These are phyloP conservation scores for Neurospora tetraspora DNA, from an alignment of 495 filamentous ascomycete genomes.

Conservation along the genomic window DNA sequence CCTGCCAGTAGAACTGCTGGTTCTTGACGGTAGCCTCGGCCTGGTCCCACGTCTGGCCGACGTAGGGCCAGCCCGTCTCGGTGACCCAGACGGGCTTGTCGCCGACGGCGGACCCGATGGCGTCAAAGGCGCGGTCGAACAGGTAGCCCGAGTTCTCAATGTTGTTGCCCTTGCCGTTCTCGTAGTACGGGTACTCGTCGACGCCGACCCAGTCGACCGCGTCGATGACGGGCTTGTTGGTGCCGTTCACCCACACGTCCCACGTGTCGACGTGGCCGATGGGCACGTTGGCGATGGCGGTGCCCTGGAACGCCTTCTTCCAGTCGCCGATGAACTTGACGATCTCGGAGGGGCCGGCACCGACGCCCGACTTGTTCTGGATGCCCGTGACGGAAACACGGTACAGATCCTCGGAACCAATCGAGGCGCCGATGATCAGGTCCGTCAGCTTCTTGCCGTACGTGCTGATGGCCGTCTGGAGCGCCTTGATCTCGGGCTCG, in stretches of 20 bases:
- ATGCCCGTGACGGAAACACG: conserved; percentile 33
- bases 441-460: conserved; percentile 32
- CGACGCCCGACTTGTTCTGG: conserved; percentile 32
- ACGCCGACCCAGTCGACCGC: conserved; percentile 41
- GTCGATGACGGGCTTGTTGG: conserved; percentile 37
- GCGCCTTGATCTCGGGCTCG: conserved; percentile 36
- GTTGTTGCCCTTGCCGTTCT: conserved; percentile 33
- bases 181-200: conserved; percentile 44
- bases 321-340: conserved; percentile 40
- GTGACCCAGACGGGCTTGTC: conserved; percentile 43
- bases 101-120: conserved; percentile 20
- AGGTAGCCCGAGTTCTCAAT: conserved; percentile 31
- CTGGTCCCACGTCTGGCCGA: conserved; percentile 36
- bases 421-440: conserved; percentile 41
- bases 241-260: conserved; percentile 36
- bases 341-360: conserved; percentile 31
- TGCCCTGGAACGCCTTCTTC: conserved; percentile 26
- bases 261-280: conserved; percentile 43
- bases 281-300: conserved; percentile 26
- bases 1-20: conserved; percentile 62
- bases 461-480: conserved; percentile 33
- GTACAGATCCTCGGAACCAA: conserved; percentile 48
- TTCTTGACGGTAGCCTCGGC: conserved; percentile 51
- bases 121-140: conserved; percentile 32
- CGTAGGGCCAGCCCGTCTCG: conserved; percentile 41